Evolutionary conservation across 805 yeast genomes (phyloP), one percentile per base, ranked within the genome.

Genomic region (Yarrowia bubula): DNA sequence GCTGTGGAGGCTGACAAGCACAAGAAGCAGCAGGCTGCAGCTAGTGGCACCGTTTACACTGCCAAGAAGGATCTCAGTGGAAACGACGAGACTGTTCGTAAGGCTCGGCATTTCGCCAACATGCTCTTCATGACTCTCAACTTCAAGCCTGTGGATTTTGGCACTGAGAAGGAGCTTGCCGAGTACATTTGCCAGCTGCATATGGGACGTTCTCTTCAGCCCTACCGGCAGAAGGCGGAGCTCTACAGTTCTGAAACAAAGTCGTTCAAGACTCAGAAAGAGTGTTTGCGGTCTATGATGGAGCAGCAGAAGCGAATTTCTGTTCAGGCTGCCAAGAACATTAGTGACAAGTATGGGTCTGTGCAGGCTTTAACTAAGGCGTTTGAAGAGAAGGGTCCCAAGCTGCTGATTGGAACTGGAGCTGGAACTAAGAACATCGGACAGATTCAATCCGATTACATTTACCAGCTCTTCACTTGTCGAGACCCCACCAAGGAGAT

Each of bases 221-320:
- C 64, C 8, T 58, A 43, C 35, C 33, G 64, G 8, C 64, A 43
- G 51, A 44, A 43, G 15, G 4, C 14, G 43, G 43, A 58, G 17
- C 43, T 58, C n/a, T 58, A 43, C 42, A 43, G 42, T 35, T 44
- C 64, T n/a, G 42, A 58, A 1, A 55, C 46, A 33, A 58, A 58
- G 43, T 58, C 64, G 4, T 44, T 5, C 43, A 43, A 43, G 51
- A 43, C 39, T 11, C 33, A 13, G 18, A 17, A 58, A 18, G 64
- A 58, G 43, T 58, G 64, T 35, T 42, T 58, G 18, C 6, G 39
- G 15, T 33, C 64, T 3, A 58, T 58, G 51, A 32, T 58, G 35
- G 51, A 44, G 17, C 64, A 58, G 33, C 64, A 44, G 41, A 58
- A 58, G 28, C 64, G 64, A 33, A 35, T 58, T 35, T 33, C 17